Evolutionary conservation across 2,329 filamentous ascomycete species (phyloP).

Genomic region (Sphaerulina vaccinii): DNA sequence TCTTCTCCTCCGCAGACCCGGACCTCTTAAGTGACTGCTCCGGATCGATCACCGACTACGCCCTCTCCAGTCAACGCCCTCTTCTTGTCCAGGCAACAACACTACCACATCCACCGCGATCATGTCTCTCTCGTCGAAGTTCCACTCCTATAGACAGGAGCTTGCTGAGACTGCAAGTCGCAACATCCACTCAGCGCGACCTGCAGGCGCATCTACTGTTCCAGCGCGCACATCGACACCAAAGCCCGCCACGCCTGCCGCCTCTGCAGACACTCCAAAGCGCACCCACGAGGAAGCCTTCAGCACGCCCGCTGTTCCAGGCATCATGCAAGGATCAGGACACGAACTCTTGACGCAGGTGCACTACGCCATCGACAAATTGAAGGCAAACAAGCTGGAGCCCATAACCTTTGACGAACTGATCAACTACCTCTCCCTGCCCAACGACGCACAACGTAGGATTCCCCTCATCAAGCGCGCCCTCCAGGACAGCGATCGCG

Average conservation of each 20-base stretch:
- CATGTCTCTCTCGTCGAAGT: slow-evolving; percentile 34
- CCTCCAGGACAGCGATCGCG: slow-evolving; percentile 65
- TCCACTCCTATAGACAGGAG: slow-evolving; percentile 35
- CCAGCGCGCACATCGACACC: slow-evolving; percentile 31
- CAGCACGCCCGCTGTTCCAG: slow-evolving; percentile 41
- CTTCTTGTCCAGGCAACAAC: no score
- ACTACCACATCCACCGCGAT: slow-evolving; percentile 10
- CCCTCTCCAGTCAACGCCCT: not conserved
- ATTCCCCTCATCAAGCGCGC: slow-evolving; percentile 62
- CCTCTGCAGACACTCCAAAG: slow-evolving; percentile 70
- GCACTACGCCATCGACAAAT: slow-evolving; percentile 79
- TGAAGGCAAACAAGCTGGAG: slow-evolving; percentile 65
- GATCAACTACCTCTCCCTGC: slow-evolving; percentile 74
- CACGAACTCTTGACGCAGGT: slow-evolving; percentile 81
- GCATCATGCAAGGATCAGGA: slow-evolving; percentile 47
- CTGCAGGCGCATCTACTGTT: slow-evolving; percentile 18
- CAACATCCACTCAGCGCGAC: slow-evolving; percentile 32
- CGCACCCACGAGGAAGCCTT: slow-evolving; percentile 31
- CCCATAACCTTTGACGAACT: slow-evolving; percentile 73
- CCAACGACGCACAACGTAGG: slow-evolving; percentile 40
- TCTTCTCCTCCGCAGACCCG: slow-evolving; percentile 14
- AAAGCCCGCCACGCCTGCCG: slow-evolving; percentile 21
- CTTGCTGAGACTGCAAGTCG: slow-evolving; percentile 32
- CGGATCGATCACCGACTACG: slow-evolving; percentile 17
- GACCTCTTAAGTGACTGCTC: slow-evolving; percentile 35